Conservation (phyloP, 176 grass and related monocot genomes). For the Carex littledalei region DNA sequence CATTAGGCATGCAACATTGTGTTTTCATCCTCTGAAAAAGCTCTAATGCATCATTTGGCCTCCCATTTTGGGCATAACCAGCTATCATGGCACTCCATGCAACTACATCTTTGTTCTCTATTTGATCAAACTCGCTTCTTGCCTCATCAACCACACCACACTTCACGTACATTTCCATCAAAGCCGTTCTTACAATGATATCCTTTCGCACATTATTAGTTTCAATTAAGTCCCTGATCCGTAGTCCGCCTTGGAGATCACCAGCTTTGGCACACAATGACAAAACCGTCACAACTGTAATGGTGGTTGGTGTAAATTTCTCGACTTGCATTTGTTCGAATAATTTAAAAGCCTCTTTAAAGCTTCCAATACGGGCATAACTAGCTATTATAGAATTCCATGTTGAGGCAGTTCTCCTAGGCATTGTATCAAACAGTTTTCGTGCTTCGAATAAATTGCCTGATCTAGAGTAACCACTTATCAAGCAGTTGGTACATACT, state of each 20-base stretch:
- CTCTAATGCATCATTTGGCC: conserved; percentile 50
- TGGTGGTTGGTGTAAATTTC: conserved; percentile 47
- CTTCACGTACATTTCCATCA: conserved; percentile 83
- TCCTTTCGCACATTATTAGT: conserved; percentile 40
- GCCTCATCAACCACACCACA: conserved; percentile 68
- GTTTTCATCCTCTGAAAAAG: conserved; percentile 75
- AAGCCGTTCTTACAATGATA: conserved; percentile 62
- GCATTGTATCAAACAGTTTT: conserved; percentile 61
- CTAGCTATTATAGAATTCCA: conserved; percentile 90
- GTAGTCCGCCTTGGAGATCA: conserved; percentile 46
- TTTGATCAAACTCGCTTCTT: conserved; percentile 56
- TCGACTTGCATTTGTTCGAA: conserved; percentile 61
- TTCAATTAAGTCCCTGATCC: conserved; percentile 28
- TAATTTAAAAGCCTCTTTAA: conserved; percentile 47
- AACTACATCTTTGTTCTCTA: conserved; percentile 56
- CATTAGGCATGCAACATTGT: conserved; percentile 58
- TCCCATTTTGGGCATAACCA: conserved; percentile 74
- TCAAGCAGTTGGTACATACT: conserved; percentile 77
- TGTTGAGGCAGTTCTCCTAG: conserved; percentile 50
- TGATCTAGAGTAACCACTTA: conserved; percentile 64
- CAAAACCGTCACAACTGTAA: conserved; percentile 59
- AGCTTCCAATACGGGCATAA: conserved; percentile 48
- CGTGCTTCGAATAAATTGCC: conserved; percentile 45
- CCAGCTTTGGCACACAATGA: conserved; percentile 70
- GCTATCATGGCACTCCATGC: conserved; percentile 87